A percentile compares a stretch with the other conserved stretches of the same genome.
These are phyloP conservation scores for Colletotrichum eleusines DNA, from an alignment of 2,329 filamentous ascomycete genomes.

Conservation along the genomic window DNA sequence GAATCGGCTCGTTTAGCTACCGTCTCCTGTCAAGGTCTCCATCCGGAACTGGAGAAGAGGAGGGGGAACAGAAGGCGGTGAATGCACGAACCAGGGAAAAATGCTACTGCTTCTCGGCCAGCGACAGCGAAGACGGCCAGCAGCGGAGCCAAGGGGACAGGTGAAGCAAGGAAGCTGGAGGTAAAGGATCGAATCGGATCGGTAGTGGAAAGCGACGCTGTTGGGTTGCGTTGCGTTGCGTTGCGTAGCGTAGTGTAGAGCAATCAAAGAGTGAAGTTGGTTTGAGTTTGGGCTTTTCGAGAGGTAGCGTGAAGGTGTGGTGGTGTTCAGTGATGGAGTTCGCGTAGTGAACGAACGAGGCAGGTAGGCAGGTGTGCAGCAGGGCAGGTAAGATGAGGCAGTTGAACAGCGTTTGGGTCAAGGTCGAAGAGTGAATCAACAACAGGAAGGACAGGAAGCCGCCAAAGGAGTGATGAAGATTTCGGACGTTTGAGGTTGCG, in stretches of 20 bases:
- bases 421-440: constrained; percentile 22
- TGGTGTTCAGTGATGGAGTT: neutral
- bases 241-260: neutral
- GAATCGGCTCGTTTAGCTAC: constrained; percentile 41
- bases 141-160: constrained; percentile 33
- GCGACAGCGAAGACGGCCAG: constrained; percentile 34
- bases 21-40: constrained; percentile 33
- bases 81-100: constrained; percentile 41
- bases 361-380: neutral
- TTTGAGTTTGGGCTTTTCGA: neutral
- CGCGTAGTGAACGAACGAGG: neutral
- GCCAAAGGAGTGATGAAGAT: constrained; percentile 34
- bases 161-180: constrained; percentile 36
- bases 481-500: constrained; percentile 7
- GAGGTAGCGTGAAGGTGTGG: neutral
- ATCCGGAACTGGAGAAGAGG: constrained; percentile 39
- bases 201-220: constrained; percentile 12
- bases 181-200: constrained; percentile 36
- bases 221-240: neutral
- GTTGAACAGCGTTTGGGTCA: neutral
- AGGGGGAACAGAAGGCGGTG: constrained; percentile 40
- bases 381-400: neutral
- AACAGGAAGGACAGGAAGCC: constrained; percentile 34
- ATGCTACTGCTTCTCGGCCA: constrained; percentile 36
- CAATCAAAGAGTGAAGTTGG: constrained; percentile 9